A percentile compares a stretch with the other conserved stretches of the same genome.
phyloP scores from a whole-genome alignment of 768 basidiomycete genomes.

The Trichaptum fuscoviolaceum region DNA sequence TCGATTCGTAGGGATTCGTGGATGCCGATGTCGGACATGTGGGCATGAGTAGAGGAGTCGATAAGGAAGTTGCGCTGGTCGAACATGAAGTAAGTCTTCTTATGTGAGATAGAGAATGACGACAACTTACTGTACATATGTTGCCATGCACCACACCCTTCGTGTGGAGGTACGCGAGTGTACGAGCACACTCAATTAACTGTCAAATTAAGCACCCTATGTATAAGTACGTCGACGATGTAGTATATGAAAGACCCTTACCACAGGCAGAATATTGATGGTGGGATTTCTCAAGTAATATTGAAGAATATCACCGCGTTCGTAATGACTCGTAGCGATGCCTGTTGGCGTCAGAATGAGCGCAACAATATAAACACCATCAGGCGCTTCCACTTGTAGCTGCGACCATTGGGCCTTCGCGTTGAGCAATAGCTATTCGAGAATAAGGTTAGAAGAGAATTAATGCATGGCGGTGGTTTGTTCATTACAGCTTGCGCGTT shows the following conservation, averaged over 20 bases:
- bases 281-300: background rate
- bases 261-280: background rate
- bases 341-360: background rate
- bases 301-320: background rate
- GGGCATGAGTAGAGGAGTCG: background rate
- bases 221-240: background rate
- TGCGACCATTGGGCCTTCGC: background rate
- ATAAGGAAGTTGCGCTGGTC: background rate
- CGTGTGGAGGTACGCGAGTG: background rate
- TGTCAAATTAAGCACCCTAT: background rate
- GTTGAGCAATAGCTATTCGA: background rate
- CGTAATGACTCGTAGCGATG: background rate
- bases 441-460: background rate
- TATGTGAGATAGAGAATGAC: background rate
- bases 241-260: background rate
- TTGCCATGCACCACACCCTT: background rate
- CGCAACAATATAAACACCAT: background rate
- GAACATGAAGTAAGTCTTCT: background rate
- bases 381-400: background rate
- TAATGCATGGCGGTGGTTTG: background rate
- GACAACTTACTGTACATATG: background rate
- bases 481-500: too few relatives aligned
- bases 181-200: background rate
- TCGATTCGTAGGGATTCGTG: background rate
- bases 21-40: background rate